Evolutionary conservation across 257 asterid species (phyloP).

Genomic region (Capsicum chinense): DNA sequence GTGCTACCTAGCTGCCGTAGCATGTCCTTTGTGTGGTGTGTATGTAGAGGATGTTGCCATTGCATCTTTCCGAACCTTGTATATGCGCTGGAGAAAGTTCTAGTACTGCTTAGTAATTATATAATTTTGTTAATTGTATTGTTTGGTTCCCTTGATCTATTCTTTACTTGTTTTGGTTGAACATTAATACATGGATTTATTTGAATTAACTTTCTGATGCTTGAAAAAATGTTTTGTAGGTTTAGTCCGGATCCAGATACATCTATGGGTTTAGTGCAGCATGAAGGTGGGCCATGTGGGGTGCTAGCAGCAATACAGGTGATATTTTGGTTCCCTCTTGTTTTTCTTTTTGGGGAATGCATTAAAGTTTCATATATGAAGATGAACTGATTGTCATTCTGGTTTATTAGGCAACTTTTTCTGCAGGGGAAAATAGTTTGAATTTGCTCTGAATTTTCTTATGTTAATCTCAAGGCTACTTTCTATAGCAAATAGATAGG

Average conservation of each 20-base stretch:
- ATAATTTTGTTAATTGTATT: slow-evolving; percentile 22
- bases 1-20: not conserved
- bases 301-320: slow-evolving; percentile 98
- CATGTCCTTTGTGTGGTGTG: slow-evolving; percentile 8
- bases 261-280: slow-evolving; percentile 97
- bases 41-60: slow-evolving; percentile 6
- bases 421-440: not conserved
- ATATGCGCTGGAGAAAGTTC: not conserved
- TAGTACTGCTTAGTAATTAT: not conserved
- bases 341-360: slow-evolving; percentile 1
- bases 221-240: slow-evolving; percentile 49
- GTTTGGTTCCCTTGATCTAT: not conserved
- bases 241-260: slow-evolving; percentile 93
- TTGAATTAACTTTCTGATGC: slow-evolving; percentile 34
- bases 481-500: too few relatives aligned
- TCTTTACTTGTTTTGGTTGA: slow-evolving; percentile 18
- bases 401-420: not conserved
- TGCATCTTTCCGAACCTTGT: slow-evolving; percentile 23
- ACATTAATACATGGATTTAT: not conserved
- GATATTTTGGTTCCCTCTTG: slow-evolving; percentile 42
- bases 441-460: not conserved
- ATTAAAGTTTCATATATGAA: not conserved
- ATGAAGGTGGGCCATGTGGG: slow-evolving; percentile 99
- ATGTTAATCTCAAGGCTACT: not conserved
- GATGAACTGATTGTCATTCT: slow-evolving; percentile 26